Conservation (phyloP, 192 early-diverging fungal genomes). For the Coemansia sp. region DNA sequence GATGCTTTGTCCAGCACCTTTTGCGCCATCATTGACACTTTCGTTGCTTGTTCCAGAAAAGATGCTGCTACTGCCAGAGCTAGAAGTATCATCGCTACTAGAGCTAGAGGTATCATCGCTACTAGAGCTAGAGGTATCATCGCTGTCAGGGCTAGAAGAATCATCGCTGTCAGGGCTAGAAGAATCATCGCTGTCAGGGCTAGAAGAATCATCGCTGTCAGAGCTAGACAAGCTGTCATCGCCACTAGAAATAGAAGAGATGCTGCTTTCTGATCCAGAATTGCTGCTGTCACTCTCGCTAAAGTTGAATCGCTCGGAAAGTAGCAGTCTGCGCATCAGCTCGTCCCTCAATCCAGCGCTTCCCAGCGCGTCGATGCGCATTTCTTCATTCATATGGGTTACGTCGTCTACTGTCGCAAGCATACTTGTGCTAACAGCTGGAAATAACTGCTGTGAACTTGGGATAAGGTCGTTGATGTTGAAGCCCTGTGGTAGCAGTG, state of each 20-base stretch:
- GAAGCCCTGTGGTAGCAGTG: conserved; percentile 6
- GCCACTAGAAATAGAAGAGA: background rate
- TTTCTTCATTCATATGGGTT: conserved; percentile 1
- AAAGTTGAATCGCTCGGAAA: background rate
- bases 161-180: background rate
- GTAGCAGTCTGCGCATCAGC: background rate
- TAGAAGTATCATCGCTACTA: background rate
- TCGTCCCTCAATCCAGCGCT: background rate
- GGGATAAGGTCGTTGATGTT: conserved; percentile 1
- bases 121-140: background rate
- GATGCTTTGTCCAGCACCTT: conserved; percentile 67
- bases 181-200: background rate
- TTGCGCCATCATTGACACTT: conserved; percentile 37
- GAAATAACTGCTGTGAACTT: conserved; percentile 14
- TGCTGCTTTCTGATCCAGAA: background rate
- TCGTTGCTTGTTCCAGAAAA: no score
- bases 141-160: background rate
- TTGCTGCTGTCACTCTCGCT: background rate
- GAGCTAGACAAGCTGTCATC: background rate
- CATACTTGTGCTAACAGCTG: conserved; percentile 23
- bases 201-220: background rate
- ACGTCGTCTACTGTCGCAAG: background rate
- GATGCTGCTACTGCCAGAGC: background rate
- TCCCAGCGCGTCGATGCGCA: conserved; percentile 1
- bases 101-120: background rate